phyloP scores from a whole-genome alignment of 73 alveolate species.

The Paramecium bursaria region DNA sequence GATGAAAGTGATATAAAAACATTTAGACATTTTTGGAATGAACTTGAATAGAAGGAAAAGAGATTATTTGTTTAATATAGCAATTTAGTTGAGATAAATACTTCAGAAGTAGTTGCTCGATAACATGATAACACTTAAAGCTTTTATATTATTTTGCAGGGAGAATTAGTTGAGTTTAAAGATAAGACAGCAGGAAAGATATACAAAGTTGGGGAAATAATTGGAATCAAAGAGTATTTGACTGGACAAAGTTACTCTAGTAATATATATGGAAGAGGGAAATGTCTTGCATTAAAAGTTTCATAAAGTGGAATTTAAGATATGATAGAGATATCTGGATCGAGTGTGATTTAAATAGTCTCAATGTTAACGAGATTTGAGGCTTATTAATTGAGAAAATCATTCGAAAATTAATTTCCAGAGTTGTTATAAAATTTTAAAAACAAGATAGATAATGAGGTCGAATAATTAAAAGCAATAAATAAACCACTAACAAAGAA shows the following conservation, averaged over 20 bases:
- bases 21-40: conserved; percentile 37
- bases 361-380: conserved; percentile 44
- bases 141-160: conserved; percentile 48
- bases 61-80: conserved; percentile 42
- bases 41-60: conserved; percentile 49
- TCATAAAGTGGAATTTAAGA: conserved; percentile 6
- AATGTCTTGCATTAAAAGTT: conserved; percentile 8
- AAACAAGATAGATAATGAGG: neutral
- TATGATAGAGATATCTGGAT: conserved; percentile 2
- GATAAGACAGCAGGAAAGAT: neutral
- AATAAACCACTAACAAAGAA: conserved; percentile 15
- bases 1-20: conserved; percentile 27
- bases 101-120: neutral
- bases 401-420: conserved; percentile 10
- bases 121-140: neutral
- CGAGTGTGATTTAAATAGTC: conserved; percentile 24
- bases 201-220: conserved; percentile 26
- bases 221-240: conserved; percentile 17
- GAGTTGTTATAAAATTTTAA: neutral
- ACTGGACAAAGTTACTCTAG: neutral
- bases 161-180: conserved; percentile 50
- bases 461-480: conserved; percentile 10
- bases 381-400: conserved; percentile 8
- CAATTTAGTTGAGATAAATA: neutral
- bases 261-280: conserved; percentile 13